These are phyloP conservation scores for Glycyrrhiza uralensis DNA, from an alignment of 306 rosid genomes.

Conservation along the genomic window DNA sequence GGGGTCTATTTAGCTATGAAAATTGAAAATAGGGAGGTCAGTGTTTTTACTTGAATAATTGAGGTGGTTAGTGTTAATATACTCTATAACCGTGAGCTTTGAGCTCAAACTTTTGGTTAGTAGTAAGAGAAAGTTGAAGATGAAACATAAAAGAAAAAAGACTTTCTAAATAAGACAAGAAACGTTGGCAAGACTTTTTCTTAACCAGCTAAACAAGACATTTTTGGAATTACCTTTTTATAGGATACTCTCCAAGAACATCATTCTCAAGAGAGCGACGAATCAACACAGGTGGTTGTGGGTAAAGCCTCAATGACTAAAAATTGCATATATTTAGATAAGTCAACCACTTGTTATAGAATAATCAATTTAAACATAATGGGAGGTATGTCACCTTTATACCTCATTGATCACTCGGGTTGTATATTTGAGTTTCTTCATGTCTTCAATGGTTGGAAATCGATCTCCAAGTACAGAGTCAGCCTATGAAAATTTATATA, in stretches of 20 bases:
- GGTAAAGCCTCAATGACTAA: slow-evolving; percentile 95
- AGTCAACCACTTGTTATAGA: slow-evolving; percentile 4
- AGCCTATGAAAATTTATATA: slow-evolving; percentile 43
- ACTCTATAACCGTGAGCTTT: background rate
- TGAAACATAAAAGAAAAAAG: background rate
- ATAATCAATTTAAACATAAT: background rate
- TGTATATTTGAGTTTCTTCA: slow-evolving; percentile 90
- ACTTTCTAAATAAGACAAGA: background rate
- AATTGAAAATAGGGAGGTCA: background rate
- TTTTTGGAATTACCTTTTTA: slow-evolving; percentile 58
- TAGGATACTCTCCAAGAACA: slow-evolving; percentile 72
- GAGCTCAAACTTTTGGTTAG: background rate
- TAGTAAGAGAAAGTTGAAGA: background rate
- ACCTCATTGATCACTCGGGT: slow-evolving; percentile 98
- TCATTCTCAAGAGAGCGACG: slow-evolving; percentile 84
- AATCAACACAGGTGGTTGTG: slow-evolving; percentile 96
- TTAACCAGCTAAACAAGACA: slow-evolving; percentile 5
- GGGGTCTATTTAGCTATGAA: background rate
- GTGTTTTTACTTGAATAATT: background rate
- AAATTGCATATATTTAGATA: slow-evolving; percentile 19
- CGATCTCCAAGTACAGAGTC: slow-evolving; percentile 85
- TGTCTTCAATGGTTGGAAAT: slow-evolving; percentile 81
- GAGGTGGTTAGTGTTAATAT: background rate
- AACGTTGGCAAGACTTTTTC: background rate
- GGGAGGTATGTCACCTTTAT: slow-evolving; percentile 30